Evolutionary conservation across 768 basidiomycete species (phyloP).

Genomic region (Serendipita sp.): DNA sequence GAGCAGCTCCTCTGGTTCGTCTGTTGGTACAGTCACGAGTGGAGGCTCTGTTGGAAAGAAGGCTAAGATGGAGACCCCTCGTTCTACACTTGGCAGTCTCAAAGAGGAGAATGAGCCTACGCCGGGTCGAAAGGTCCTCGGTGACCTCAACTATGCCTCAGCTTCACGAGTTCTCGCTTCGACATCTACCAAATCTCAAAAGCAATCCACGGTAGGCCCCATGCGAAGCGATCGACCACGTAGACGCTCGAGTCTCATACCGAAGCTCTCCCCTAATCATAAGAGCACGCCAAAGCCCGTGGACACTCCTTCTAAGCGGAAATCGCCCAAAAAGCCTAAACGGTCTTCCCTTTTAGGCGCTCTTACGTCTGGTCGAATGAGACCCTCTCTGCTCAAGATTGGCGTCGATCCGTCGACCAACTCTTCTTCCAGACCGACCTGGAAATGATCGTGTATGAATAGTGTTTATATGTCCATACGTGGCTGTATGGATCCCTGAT

Average conservation of each 20-base stretch:
- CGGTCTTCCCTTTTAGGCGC: slow-evolving; percentile 6
- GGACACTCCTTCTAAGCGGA: slow-evolving; percentile 11
- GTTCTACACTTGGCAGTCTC: not conserved
- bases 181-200: slow-evolving; percentile 28
- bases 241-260: slow-evolving; percentile 68
- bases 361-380: not conserved
- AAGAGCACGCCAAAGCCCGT: slow-evolving; percentile 12
- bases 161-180: slow-evolving; percentile 21
- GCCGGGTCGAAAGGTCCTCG: slow-evolving; percentile 4
- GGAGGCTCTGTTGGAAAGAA: not conserved
- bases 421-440: not conserved
- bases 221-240: slow-evolving; percentile 55
- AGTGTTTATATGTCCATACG: not conserved
- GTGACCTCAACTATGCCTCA: slow-evolving; percentile 10
- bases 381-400: not conserved
- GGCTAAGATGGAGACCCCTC: slow-evolving; percentile 5
- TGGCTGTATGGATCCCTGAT: too few relatives aligned
- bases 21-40: not conserved
- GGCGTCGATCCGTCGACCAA: not conserved
- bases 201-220: slow-evolving; percentile 66
- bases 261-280: slow-evolving; percentile 38
- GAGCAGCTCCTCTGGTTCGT: not conserved
- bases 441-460: not conserved
- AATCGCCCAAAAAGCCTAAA: slow-evolving; percentile 8
- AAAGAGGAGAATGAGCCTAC: not conserved